Evolutionary conservation across 495 filamentous ascomycete genomes (phyloP), one percentile per base, ranked within the genome.

Genomic region (Neurospora tetraspora): DNA sequence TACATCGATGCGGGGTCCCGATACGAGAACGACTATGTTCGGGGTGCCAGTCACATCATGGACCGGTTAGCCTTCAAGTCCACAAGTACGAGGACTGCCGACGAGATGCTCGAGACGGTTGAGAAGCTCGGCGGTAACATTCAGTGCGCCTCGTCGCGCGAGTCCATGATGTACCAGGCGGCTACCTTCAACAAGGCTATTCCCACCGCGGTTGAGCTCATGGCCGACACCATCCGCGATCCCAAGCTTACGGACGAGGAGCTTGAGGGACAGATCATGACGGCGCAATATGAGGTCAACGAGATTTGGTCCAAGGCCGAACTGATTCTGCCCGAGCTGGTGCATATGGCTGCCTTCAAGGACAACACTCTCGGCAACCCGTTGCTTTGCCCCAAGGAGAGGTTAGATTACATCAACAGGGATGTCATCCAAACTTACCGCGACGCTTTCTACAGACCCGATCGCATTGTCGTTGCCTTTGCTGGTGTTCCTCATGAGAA

Each of bases 281-380:
- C 94, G 23, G 96, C 94, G 4, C 90, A 93, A 61, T 99, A 98
- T 76, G 96, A 99, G 82, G 96, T 99, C 77, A 88, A 87, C 34
- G 96, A 99, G 83, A 99, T 99, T 70, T 99, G 96, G 96, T 91
- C 92, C 45, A 98, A 94, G 84, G 94, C 96, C 5, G 95, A 98
- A 76, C 86, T 99, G 71, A 98, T 99, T 75, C 82, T 99, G 69
- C 96, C 96, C 8, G 96, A 99, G 82, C 80, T 99, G 78, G 89
- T 97, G 68, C 96, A 99, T 78, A 94, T 92, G 86, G 93, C 95
- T 3, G 96, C 94, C 4, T 99, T 93, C 83, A 94, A 93, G 83
- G 90, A 92, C 77, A 98, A 99, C 81, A 99, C 96, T 0, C 83
- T 99, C 5, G 96, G 96, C 7, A 97, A 98, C 80, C 96, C 96